Percentiles rank a stretch among this genome's conserved stretches.
Conservation (phyloP, 2,329 filamentous ascomycete genomes). For the Dryadomyces quercus-mongolicae region DNA sequence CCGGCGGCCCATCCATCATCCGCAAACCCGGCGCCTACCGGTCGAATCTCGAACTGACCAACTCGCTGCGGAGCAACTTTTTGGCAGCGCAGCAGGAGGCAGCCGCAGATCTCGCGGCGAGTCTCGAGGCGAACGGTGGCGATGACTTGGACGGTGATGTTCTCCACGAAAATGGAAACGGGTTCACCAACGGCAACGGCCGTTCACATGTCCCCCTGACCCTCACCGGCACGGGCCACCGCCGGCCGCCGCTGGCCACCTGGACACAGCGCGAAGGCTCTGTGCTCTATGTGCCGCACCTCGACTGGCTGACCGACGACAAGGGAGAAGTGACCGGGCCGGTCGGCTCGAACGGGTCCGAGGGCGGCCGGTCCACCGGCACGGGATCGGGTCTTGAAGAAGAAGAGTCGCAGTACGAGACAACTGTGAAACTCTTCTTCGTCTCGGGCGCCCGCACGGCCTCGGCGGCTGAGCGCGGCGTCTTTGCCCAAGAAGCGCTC, state of each 20-base stretch:
- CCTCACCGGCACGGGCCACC: slow-evolving; percentile 8
- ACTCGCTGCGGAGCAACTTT: slow-evolving; percentile 78
- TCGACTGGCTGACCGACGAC: slow-evolving; percentile 47
- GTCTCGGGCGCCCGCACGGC: slow-evolving; percentile 57
- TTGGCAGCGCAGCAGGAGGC: slow-evolving; percentile 49
- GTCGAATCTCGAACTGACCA: slow-evolving; percentile 87
- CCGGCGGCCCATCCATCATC: slow-evolving; percentile 70
- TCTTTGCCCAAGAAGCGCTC: slow-evolving; percentile 67
- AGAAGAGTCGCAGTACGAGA: slow-evolving; percentile 76
- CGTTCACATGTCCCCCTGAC: slow-evolving; percentile 5
- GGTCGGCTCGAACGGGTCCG: not conserved
- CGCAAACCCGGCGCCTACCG: slow-evolving; percentile 65
- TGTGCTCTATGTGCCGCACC: slow-evolving; percentile 63
- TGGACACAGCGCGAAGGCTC: slow-evolving; percentile 59
- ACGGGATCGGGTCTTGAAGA: slow-evolving; percentile 55
- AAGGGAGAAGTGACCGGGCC: not conserved
- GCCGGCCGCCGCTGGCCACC: slow-evolving; percentile 22
- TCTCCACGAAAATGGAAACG: slow-evolving; percentile 10
- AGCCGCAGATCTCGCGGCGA: slow-evolving; percentile 30
- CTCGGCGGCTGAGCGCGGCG: slow-evolving; percentile 49
- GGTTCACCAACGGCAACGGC: slow-evolving; percentile 14
- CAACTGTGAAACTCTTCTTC: slow-evolving; percentile 93
- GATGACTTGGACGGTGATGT: not conserved
- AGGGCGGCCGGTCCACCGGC: not conserved
- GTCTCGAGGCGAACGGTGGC: slow-evolving; percentile 12